These are phyloP conservation scores for Madurella fahalii DNA, from an alignment of 2,329 filamentous ascomycete species.

Conservation along the genomic window DNA sequence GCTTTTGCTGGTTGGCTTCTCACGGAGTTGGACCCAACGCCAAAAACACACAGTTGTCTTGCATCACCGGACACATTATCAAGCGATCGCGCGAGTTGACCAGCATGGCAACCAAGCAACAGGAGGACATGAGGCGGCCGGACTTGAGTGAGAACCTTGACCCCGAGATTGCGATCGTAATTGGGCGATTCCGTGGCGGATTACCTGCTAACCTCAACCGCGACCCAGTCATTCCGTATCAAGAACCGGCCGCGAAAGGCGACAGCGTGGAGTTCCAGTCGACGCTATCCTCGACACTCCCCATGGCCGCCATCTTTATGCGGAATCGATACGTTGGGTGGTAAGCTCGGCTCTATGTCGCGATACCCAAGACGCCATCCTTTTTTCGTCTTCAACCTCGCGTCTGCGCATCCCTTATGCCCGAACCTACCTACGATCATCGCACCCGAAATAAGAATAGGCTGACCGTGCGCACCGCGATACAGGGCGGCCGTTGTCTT, in stretches of 20 bases:
- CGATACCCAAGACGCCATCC: neutral
- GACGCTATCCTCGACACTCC: conserved; percentile 71
- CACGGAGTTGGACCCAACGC: neutral
- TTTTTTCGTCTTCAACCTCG: neutral
- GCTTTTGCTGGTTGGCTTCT: neutral
- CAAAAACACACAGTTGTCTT: conserved; percentile 5
- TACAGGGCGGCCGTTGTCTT: conserved; percentile 68
- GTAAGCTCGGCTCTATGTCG: conserved; percentile 36
- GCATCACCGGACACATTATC: conserved; percentile 4
- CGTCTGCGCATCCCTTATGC: neutral
- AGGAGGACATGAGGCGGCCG: conserved; percentile 42
- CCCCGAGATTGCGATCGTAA: neutral
- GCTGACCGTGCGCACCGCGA: neutral
- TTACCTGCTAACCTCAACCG: conserved; percentile 5
- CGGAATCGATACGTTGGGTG: conserved; percentile 76
- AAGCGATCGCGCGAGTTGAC: conserved; percentile 1
- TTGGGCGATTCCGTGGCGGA: neutral
- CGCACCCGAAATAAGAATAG: neutral
- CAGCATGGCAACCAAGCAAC: conserved; percentile 37
- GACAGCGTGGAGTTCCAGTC: conserved; percentile 66
- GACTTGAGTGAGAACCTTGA: conserved; percentile 38
- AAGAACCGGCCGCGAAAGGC: conserved; percentile 65
- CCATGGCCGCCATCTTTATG: conserved; percentile 95
- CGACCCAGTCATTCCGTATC: conserved; percentile 76
- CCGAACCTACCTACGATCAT: neutral